Percentiles rank a stretch among this genome's conserved stretches.
Evolutionary conservation across 2,329 filamentous ascomycete genomes (phyloP).

Genomic region (Pseudogymnoascus sp.): DNA sequence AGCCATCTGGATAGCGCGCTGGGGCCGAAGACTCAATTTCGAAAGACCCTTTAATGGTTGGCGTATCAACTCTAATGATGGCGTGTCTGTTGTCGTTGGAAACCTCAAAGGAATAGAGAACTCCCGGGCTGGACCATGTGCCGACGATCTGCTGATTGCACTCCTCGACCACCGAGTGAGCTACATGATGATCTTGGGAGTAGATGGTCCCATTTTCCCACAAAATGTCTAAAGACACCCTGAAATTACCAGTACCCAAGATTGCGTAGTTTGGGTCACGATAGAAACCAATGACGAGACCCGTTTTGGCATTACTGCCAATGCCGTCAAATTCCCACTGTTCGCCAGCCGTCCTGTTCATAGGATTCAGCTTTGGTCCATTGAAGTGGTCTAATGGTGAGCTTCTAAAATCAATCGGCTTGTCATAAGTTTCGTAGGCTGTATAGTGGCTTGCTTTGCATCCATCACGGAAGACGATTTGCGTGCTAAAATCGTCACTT

Average conservation of each 20-base stretch:
- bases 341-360: slow-evolving; percentile 25
- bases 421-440: neutral
- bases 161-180: slow-evolving; percentile 19
- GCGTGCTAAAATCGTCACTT: neutral
- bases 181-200: slow-evolving; percentile 22
- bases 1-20: slow-evolving; percentile 16
- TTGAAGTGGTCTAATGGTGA: slow-evolving; percentile 8
- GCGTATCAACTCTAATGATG: neutral
- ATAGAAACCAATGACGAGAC: slow-evolving; percentile 27
- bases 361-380: slow-evolving; percentile 19
- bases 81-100: neutral
- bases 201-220: slow-evolving; percentile 21
- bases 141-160: slow-evolving; percentile 14
- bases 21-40: slow-evolving; percentile 16
- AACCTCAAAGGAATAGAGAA: neutral
- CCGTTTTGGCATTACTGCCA: slow-evolving; percentile 19
- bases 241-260: slow-evolving; percentile 25
- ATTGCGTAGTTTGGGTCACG: slow-evolving; percentile 27
- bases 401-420: slow-evolving; percentile 14
- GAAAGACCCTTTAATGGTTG: slow-evolving; percentile 14
- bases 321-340: slow-evolving; percentile 29
- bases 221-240: slow-evolving; percentile 22
- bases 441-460: neutral
- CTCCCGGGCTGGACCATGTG: neutral
- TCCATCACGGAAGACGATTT: neutral